Conservation (phyloP, 768 basidiomycete species). For the Lactifluus pinguis region DNA sequence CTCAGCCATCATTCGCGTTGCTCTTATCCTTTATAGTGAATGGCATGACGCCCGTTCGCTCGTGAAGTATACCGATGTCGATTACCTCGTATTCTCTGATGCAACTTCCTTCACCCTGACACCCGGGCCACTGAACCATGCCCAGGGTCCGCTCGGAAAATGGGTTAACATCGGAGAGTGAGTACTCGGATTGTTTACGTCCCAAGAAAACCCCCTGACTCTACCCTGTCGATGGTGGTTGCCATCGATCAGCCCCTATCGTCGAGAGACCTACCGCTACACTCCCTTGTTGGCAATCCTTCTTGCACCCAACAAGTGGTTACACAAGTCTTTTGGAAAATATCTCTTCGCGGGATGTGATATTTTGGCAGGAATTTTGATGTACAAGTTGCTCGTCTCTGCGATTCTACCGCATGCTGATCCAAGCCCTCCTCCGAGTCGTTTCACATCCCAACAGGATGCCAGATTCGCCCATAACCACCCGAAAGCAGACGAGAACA, state of each 20-base stretch:
- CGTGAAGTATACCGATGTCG: conserved; percentile 97
- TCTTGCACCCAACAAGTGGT: conserved; percentile 67
- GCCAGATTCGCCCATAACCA: background rate
- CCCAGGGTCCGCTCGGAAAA: conserved; percentile 49
- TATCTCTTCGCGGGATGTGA: conserved; percentile 80
- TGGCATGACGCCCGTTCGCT: conserved; percentile 78
- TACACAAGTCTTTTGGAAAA: conserved; percentile 88
- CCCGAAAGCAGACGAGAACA: background rate
- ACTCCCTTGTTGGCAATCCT: conserved; percentile 86
- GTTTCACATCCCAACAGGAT: background rate
- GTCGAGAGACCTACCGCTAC: conserved; percentile 89
- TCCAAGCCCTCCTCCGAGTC: background rate
- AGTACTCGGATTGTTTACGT: conserved; percentile 28
- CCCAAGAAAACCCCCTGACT: background rate
- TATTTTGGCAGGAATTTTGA: conserved; percentile 65
- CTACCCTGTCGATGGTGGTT: background rate
- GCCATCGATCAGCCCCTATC: conserved; percentile 61
- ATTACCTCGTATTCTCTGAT: conserved; percentile 93
- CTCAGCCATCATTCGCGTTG: conserved; percentile 53
- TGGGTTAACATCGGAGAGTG: conserved; percentile 62
- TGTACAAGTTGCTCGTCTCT: conserved; percentile 51
- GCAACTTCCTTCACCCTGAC: conserved; percentile 64
- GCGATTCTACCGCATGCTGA: conserved; percentile 34
- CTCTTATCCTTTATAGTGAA: conserved; percentile 76
- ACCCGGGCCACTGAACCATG: conserved; percentile 40